Percentiles rank a stretch among this genome's conserved stretches.
Evolutionary conservation across 2,329 filamentous ascomycete species (phyloP).

Genomic region (Fusarium pseudograminearum): DNA sequence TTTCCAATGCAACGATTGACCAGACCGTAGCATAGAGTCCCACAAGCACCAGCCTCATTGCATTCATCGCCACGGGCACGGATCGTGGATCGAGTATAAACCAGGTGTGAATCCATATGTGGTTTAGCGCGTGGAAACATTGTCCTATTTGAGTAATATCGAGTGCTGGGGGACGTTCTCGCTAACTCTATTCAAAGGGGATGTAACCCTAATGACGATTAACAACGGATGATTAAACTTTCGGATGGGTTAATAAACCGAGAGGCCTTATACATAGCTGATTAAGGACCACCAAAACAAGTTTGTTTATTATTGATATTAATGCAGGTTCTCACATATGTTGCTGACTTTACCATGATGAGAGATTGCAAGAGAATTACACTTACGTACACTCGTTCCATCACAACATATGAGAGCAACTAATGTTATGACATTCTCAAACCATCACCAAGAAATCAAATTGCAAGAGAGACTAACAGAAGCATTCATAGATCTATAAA

Average conservation of each 20-base stretch:
- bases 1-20: background rate
- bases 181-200: background rate
- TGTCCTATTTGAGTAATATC: background rate
- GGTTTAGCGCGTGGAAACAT: conserved; percentile 1
- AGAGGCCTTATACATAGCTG: background rate
- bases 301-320: background rate
- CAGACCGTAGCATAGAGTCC: background rate
- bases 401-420: no score
- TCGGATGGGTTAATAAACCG: background rate
- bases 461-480: no score
- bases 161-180: background rate
- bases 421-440: no score
- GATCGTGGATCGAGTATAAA: background rate
- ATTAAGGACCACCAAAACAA: no score
- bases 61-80: background rate
- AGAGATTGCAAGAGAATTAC: no score
- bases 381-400: no score
- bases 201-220: background rate
- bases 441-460: no score
- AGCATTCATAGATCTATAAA: no score
- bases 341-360: no score
- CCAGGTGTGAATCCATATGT: background rate
- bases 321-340: accelerated
- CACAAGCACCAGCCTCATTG: background rate
- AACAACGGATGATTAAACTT: background rate